These are phyloP conservation scores for Suillus plorans DNA, from an alignment of 768 basidiomycete species.

Conservation along the genomic window DNA sequence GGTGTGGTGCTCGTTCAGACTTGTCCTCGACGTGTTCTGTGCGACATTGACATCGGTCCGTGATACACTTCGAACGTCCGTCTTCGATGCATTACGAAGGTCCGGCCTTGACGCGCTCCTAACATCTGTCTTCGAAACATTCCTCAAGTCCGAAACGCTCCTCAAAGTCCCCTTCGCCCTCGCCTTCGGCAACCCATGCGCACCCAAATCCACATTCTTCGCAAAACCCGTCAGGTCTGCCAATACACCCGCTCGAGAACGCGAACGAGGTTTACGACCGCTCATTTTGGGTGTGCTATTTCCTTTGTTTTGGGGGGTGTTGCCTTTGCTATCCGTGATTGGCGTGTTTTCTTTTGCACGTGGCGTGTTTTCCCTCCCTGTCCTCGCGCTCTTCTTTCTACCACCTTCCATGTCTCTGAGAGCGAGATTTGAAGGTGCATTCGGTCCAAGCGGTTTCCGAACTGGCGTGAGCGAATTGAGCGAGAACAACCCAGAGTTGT, in stretches of 20 bases:
- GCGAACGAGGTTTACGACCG: constrained; percentile 26
- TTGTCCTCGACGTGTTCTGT: constrained; percentile 12
- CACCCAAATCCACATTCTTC: constrained; percentile 31
- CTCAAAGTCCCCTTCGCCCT: constrained; percentile 27
- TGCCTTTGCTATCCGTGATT: not conserved
- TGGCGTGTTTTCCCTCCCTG: constrained; percentile 3
- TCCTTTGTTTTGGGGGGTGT: constrained; percentile 29
- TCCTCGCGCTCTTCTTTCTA: not conserved
- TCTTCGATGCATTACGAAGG: not conserved
- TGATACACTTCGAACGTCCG: not conserved
- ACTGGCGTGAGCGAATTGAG: constrained; percentile 23
- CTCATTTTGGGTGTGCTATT: constrained; percentile 19
- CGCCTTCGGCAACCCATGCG: constrained; percentile 22
- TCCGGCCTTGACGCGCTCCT: constrained; percentile 2
- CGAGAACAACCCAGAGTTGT: constrained; percentile 9
- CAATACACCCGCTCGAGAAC: constrained; percentile 33
- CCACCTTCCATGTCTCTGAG: not conserved
- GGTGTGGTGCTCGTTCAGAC: constrained; percentile 14
- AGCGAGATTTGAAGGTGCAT: constrained; percentile 14
- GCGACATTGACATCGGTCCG: not conserved
- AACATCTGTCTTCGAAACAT: constrained; percentile 15
- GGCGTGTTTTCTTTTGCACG: constrained; percentile 11
- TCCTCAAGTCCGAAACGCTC: constrained; percentile 41
- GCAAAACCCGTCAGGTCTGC: constrained; percentile 40
- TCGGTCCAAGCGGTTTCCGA: constrained; percentile 23